Evolutionary conservation across 495 filamentous ascomycete genomes (phyloP), one percentile per base, ranked within the genome.

Genomic region (Poronia punctata): DNA sequence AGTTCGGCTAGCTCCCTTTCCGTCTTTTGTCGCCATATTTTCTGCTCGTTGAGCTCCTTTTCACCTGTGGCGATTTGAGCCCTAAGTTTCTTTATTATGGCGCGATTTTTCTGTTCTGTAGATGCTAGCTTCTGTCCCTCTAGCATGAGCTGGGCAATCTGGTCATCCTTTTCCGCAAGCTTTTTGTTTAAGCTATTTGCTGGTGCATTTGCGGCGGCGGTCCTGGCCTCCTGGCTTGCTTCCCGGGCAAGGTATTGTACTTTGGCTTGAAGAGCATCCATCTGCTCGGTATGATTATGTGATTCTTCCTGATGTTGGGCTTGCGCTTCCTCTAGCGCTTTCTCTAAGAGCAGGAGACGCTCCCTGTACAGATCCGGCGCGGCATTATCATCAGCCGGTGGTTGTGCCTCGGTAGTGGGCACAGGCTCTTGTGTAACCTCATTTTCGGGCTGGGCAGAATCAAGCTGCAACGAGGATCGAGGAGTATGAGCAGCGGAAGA

Each of bases 191-290:
- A 22, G 46, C 77, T 84, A 2, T 82, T 80, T 0, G 76, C 56
- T 7, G 77, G 66, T 2, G 83, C 77, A 12, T 71, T 67, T 4
- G 72, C 61, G 3, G 76, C 79, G 3, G 80, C 75, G 36, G 71
- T 74, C 45, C 76, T 75, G 4, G 88, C 82, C 1, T 81, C 69
- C 20, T 86, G 83, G 1, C 82, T 77, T 24, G 82, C 80, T 46
- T 88, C 82, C 38, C 79, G 82, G 2, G 88, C 80, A 4, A 97
- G 71, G 56, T 90, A 95, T 40, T 85, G 79, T 18, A 98, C 69
- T 54, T 96, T 96, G 5, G 86, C 78, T 57, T 95, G 84, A 7
- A 98, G 68, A 14, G 93, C 84, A 62, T 97, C 92, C 26, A 97
- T 94, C 3, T 86, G 80, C 61, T 96, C 92, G 9, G 89, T 75